phyloP scores from a whole-genome alignment of 2,329 filamentous ascomycete species.

The Sarocladium kiliense region DNA sequence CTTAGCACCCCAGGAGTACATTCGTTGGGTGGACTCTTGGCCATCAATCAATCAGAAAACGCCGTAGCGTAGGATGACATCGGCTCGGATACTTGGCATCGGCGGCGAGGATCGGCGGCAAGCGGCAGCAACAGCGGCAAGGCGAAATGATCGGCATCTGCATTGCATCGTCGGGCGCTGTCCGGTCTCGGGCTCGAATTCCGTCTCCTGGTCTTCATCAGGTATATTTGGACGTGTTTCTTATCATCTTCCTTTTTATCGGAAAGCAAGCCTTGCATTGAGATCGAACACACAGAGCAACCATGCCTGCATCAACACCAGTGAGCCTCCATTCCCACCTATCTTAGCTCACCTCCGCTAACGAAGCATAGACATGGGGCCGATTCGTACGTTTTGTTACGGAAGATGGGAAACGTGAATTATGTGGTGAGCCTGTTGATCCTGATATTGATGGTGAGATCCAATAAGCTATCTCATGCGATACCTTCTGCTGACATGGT shows the following conservation, averaged over 20 bases:
- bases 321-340: conserved; percentile 3
- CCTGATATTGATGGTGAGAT: conserved; percentile 15
- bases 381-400: conserved; percentile 20
- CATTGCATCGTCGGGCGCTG: not conserved
- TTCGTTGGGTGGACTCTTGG: no score
- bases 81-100: not conserved
- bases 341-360: not conserved
- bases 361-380: conserved; percentile 14
- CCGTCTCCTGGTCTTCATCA: not conserved
- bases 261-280: no score
- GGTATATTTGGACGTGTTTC: not conserved
- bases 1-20: no score
- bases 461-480: not conserved
- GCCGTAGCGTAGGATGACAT: not conserved
- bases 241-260: not conserved
- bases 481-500: not conserved
- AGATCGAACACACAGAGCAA: not conserved
- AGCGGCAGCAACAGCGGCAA: not conserved
- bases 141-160: not conserved
- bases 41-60: no score
- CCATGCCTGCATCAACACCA: not conserved
- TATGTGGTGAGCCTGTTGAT: conserved; percentile 21
- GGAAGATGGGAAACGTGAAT: conserved; percentile 16
- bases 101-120: not conserved
- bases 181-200: not conserved